Conservation (phyloP, 768 basidiomycete genomes). For the Auriculariales sp. region DNA sequence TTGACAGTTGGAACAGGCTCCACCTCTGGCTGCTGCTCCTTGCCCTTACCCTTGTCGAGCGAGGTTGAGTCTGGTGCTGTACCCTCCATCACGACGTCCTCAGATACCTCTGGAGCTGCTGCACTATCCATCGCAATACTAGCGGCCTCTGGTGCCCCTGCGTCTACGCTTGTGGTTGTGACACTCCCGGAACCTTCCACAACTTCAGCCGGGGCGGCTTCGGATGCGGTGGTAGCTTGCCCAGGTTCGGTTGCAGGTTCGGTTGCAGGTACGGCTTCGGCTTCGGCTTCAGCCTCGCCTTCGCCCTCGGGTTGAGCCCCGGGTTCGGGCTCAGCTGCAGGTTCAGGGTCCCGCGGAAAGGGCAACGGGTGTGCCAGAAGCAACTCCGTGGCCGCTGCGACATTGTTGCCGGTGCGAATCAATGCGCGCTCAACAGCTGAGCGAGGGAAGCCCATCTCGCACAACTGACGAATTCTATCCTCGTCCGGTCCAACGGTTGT, state of each 20-base stretch:
- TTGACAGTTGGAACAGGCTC: conserved; percentile 20
- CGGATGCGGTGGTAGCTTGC: conserved; percentile 7
- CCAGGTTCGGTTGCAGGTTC: conserved; percentile 4
- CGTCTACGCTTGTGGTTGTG: conserved; percentile 4
- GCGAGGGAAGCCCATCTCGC: conserved; percentile 96
- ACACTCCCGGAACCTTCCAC: not conserved
- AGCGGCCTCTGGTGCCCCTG: conserved; percentile 8
- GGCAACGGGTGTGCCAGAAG: conserved; percentile 73
- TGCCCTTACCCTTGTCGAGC: conserved; percentile 16
- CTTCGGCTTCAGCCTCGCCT: not conserved
- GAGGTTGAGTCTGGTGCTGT: conserved; percentile 10
- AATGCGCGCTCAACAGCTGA: conserved; percentile 76
- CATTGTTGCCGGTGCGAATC: conserved; percentile 72
- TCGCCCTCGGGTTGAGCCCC: conserved; percentile 13
- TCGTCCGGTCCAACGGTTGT: conserved; percentile 47
- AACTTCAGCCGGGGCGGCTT: conserved; percentile 1
- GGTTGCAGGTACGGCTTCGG: conserved; percentile 1
- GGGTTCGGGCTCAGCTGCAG: conserved; percentile 13
- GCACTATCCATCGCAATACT: not conserved
- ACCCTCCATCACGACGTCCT: conserved; percentile 16
- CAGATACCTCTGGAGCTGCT: conserved; percentile 14
- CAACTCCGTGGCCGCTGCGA: conserved; percentile 76
- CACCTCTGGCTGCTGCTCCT: conserved; percentile 8
- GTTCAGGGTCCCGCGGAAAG: conserved; percentile 51
- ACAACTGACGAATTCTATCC: conserved; percentile 62